These are phyloP conservation scores for Inonotus hispidus DNA, from an alignment of 1,284 basidiomycete genomes.

Conservation along the genomic window DNA sequence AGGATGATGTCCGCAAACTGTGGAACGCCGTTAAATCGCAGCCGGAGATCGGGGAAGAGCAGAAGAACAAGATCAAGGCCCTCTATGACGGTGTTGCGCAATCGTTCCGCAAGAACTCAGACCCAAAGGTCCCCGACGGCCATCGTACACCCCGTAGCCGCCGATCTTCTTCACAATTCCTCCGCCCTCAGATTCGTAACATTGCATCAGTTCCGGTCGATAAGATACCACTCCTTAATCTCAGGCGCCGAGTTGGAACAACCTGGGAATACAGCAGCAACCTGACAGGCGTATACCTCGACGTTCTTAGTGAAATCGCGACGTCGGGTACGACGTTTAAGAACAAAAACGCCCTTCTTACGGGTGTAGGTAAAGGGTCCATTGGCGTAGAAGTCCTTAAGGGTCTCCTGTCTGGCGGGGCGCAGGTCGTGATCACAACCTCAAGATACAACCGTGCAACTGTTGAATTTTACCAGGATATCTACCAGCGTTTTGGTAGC, in stretches of 20 bases:
- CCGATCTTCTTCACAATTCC: conserved; percentile 90
- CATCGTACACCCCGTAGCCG: conserved; percentile 61
- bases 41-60: conserved; percentile 93
- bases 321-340: conserved; percentile 97
- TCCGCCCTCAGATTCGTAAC: conserved; percentile 78
- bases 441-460: conserved; percentile 91
- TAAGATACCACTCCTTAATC: conserved; percentile 90
- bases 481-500: conserved; percentile 94
- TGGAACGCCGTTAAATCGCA: conserved; percentile 98
- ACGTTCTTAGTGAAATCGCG: conserved; percentile 95
- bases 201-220: conserved; percentile 81
- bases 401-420: conserved; percentile 92
- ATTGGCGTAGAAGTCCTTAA: conserved; percentile 98
- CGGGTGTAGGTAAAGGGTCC: conserved; percentile 95
- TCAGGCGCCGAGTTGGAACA: conserved; percentile 96
- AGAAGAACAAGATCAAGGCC: conserved; percentile 96
- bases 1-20: conserved; percentile 91
- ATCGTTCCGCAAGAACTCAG: conserved; percentile 55
- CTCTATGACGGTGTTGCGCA: conserved; percentile 95
- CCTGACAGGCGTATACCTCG: conserved; percentile 92
- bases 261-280: conserved; percentile 97
- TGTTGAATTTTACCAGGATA: conserved; percentile 97
- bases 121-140: conserved; percentile 39
- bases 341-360: conserved; percentile 97
- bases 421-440: conserved; percentile 95